These are phyloP conservation scores for Colletotrichum agaves DNA, from an alignment of 2,329 filamentous ascomycete genomes.

Conservation along the genomic window DNA sequence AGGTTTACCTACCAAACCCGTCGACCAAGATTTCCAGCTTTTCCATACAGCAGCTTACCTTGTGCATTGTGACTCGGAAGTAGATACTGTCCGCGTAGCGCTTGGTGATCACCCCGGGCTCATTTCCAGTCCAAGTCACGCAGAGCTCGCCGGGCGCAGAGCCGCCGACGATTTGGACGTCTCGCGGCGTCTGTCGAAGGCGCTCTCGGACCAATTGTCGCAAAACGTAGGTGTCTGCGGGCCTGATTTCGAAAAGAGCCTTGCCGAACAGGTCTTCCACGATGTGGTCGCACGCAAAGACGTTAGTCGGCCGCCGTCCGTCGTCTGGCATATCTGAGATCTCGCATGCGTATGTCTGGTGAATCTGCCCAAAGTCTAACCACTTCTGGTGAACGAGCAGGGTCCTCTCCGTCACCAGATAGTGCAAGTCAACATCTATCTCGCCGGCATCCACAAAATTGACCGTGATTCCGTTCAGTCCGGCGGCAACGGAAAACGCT, in stretches of 20 bases:
- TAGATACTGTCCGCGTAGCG: not conserved
- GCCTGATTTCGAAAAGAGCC: not conserved
- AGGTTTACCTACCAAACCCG: not conserved
- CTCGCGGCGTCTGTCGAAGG: not conserved
- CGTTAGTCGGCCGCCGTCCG: not conserved
- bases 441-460: not conserved
- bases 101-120: not conserved
- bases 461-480: rapidly evolving
- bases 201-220: not conserved
- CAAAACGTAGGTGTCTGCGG: not conserved
- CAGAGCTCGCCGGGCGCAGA: not conserved
- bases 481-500: not conserved
- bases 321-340: not conserved
- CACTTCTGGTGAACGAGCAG: not conserved
- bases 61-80: not conserved
- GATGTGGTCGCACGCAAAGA: not conserved
- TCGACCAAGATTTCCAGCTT: not conserved
- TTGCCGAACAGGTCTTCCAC: not conserved
- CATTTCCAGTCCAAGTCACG: not conserved
- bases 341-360: not conserved
- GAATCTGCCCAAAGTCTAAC: not conserved
- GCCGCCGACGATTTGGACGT: not conserved
- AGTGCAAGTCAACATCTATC: not conserved
- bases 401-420: too few relatives aligned
- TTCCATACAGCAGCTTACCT: not conserved